phyloP scores from a whole-genome alignment of 257 asterid species.

The Solanum habrochaites region DNA sequence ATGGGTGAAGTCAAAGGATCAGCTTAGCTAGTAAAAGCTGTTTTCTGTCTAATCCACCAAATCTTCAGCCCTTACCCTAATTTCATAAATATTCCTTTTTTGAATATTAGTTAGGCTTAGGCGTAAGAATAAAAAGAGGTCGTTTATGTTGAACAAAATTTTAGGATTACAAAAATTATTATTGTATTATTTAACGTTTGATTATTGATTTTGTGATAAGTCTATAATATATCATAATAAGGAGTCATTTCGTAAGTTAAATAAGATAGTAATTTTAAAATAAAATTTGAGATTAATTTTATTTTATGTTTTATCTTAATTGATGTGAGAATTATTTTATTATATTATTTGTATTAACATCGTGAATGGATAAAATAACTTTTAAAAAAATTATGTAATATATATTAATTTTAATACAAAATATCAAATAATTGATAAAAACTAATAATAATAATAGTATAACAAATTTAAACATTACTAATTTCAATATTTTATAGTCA shows the following conservation, averaged over 20 bases:
- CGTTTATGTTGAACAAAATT: background rate
- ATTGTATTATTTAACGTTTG: background rate
- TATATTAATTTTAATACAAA: no score
- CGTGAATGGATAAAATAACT: no score
- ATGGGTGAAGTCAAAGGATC: constrained; percentile 38
- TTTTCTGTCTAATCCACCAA: constrained; percentile 14
- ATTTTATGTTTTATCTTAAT: no score
- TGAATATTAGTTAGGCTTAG: background rate
- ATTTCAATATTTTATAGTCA: no score
- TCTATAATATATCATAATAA: background rate
- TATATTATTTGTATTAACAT: no score
- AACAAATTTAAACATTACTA: no score
- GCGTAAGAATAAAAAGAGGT: background rate
- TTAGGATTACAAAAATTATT: background rate
- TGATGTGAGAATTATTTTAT: background rate
- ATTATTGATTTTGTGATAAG: background rate
- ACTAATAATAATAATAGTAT: no score
- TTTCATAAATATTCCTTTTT: background rate
- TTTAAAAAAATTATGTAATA: no score
- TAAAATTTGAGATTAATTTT: background rate
- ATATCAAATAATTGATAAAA: no score
- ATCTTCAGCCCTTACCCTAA: background rate
- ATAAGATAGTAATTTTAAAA: background rate
- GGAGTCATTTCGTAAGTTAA: background rate
- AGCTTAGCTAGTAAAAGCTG: constrained; percentile 40